Evolutionary conservation across 2,329 filamentous ascomycete genomes (phyloP).

Genomic region (Epichloe scottii): DNA sequence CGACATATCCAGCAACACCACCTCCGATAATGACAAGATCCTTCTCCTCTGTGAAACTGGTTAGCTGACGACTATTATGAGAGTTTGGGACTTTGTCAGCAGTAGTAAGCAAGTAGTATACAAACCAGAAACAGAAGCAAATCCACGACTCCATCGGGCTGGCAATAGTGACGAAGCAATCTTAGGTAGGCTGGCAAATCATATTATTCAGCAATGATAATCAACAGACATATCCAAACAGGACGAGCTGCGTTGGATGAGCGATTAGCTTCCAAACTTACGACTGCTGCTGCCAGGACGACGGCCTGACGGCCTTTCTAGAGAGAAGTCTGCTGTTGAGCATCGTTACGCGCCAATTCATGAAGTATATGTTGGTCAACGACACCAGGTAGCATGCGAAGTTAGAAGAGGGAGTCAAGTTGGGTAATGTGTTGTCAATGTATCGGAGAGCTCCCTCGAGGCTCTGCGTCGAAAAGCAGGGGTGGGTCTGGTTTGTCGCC

Average conservation of each 20-base stretch:
- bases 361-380: conserved; percentile 15
- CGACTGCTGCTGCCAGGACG: conserved; percentile 38
- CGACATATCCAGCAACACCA: conserved; percentile 96
- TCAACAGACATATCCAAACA: background rate
- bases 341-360: conserved; percentile 32
- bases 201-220: background rate
- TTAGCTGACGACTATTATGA: background rate
- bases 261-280: conserved; percentile 21
- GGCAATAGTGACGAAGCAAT: conserved; percentile 27
- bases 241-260: background rate
- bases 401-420: conserved; percentile 2
- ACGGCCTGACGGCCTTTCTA: conserved; percentile 43
- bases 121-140: conserved; percentile 45
- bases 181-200: conserved; percentile 32
- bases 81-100: background rate
- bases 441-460: conserved; percentile 9
- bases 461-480: conserved; percentile 1
- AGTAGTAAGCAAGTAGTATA: conserved; percentile 9
- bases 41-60: conserved; percentile 61
- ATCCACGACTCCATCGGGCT: conserved; percentile 44
- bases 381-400: conserved; percentile 8
- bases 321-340: conserved; percentile 49
- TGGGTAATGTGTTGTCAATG: background rate
- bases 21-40: conserved; percentile 96
- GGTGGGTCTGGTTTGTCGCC: background rate